A percentile compares a stretch with the other conserved stretches of the same genome.
Conservation (phyloP, 352 stramenopile genomes). For the Peronospora belbahrii region DNA sequence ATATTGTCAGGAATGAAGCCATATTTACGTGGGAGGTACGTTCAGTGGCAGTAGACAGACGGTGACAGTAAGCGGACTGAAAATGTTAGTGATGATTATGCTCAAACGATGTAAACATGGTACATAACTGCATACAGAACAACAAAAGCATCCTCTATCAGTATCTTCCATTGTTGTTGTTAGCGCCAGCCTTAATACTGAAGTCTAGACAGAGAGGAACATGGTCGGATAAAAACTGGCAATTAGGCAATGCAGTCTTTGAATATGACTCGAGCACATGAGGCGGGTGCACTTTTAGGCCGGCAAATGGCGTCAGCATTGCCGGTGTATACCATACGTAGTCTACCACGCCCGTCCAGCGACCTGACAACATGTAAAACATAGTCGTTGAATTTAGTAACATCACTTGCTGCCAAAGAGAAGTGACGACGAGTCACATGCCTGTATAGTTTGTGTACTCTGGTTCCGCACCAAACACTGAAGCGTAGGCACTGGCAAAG, state of each 20-base stretch:
- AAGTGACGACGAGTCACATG: constrained; percentile 6
- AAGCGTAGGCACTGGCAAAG: constrained; percentile 92
- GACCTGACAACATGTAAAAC: constrained; percentile 26
- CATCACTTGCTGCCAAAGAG: not conserved
- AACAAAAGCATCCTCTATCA: constrained; percentile 29
- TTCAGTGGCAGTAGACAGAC: constrained; percentile 7
- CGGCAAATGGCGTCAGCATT: constrained; percentile 89
- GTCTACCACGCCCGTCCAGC: constrained; percentile 94
- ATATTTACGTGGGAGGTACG: not conserved
- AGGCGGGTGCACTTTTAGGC: constrained; percentile 89
- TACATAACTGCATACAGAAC: not conserved
- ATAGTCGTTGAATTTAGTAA: constrained; percentile 1
- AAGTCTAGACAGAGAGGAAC: constrained; percentile 90
- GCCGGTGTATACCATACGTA: constrained; percentile 97
- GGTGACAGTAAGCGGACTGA: constrained; percentile 9
- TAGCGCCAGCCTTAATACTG: constrained; percentile 58
- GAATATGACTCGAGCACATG: constrained; percentile 80
- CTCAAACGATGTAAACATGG: constrained; percentile 3
- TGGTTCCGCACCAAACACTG: constrained; percentile 93
- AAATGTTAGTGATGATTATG: constrained; percentile 6
- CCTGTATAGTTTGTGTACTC: constrained; percentile 98
- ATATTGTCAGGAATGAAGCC: constrained; percentile 31
- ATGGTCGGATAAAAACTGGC: constrained; percentile 95
- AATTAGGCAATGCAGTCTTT: constrained; percentile 92
- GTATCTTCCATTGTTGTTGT: constrained; percentile 39